phyloP scores from a whole-genome alignment of 371 early-diverging fungal genomes.

The Saksenaea vasiformis region DNA sequence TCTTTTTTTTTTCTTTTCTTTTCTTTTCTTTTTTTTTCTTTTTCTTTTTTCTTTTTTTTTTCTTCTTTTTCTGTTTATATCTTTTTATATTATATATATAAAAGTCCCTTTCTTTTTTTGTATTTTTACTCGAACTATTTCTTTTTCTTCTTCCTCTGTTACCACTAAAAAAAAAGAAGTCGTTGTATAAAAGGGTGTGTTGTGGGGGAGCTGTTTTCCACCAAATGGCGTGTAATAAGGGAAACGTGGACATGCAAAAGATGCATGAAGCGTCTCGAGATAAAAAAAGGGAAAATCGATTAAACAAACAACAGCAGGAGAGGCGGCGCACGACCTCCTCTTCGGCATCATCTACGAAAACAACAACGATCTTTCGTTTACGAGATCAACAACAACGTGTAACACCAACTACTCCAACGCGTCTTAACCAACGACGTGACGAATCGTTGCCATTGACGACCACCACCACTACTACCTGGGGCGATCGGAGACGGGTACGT shows the following conservation, averaged over 20 bases:
- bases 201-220: not conserved
- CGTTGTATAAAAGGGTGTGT: not conserved
- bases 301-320: slow-evolving; percentile 2
- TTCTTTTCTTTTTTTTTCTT: not conserved
- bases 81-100: not conserved
- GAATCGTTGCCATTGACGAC: not conserved
- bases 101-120: not conserved
- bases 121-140: not conserved
- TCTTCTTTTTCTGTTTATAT: not conserved
- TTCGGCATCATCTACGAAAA: not conserved
- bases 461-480: not conserved
- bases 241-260: not conserved
- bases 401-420: not conserved
- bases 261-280: not conserved
- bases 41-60: slow-evolving; percentile 7
- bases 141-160: not conserved
- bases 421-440: not conserved
- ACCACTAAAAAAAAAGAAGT: not conserved
- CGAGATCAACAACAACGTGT: not conserved
- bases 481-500: slow-evolving; percentile 2
- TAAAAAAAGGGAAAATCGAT: not conserved
- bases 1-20: not conserved
- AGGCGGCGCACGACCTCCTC: slow-evolving; percentile 2
- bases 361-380: not conserved
- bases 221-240: not conserved